Evolutionary conservation across 345 rosid genomes (phyloP).

Genomic region (Salix brachista): DNA sequence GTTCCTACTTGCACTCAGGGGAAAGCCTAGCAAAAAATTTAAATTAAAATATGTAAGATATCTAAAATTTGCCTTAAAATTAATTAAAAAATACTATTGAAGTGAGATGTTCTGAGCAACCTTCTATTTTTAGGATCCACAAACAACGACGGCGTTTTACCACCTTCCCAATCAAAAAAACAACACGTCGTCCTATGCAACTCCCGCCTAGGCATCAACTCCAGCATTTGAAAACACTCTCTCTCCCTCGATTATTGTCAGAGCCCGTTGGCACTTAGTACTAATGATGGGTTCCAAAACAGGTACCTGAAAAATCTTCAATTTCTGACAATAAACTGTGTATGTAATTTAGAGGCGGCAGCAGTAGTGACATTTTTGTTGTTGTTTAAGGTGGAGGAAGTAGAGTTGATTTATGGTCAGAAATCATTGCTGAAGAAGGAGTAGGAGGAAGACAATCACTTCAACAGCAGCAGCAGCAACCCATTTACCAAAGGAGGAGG

Average conservation of each 20-base stretch:
- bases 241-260: neutral
- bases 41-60: no score
- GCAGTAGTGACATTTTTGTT: neutral
- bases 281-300: slow-evolving; percentile 28
- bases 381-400: slow-evolving; percentile 3
- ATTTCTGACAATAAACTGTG: neutral
- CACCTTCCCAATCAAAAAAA: neutral
- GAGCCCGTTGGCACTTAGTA: neutral
- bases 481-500: slow-evolving; percentile 52
- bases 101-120: no score
- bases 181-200: neutral
- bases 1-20: no score
- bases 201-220: neutral
- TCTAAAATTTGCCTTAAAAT: no score
- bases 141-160: neutral
- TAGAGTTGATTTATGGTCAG: slow-evolving; percentile 53
- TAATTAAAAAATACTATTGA: no score
- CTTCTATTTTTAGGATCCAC: no score
- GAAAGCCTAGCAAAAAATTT: no score
- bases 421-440: slow-evolving; percentile 28
- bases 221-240: neutral
- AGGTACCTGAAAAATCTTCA: slow-evolving; percentile 17
- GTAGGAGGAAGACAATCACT: neutral
- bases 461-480: slow-evolving; percentile 25
- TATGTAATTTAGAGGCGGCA: neutral